These are phyloP conservation scores for Sugiyamaella mastotermitis DNA, from an alignment of 805 yeast species.

Conservation along the genomic window DNA sequence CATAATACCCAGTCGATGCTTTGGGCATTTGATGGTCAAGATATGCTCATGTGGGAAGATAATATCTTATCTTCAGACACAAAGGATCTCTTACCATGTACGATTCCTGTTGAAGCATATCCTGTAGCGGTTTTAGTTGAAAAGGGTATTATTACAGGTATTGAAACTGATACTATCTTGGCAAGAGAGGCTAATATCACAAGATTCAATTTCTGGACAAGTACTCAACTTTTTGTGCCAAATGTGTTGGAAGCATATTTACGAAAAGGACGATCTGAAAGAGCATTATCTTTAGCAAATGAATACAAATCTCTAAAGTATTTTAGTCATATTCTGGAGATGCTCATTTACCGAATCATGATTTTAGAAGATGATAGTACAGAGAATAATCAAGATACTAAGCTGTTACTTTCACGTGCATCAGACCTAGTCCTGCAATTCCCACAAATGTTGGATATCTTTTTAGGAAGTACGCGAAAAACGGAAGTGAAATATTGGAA, in stretches of 20 bases:
- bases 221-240: constrained; percentile 31
- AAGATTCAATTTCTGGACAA: constrained; percentile 26
- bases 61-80: constrained; percentile 63
- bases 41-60: constrained; percentile 24
- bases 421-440: constrained; percentile 29
- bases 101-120: constrained; percentile 38
- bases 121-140: constrained; percentile 43
- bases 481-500: constrained; percentile 53
- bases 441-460: constrained; percentile 32
- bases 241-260: constrained; percentile 28
- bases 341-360: constrained; percentile 32
- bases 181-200: constrained; percentile 30
- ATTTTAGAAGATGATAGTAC: constrained; percentile 18
- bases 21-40: constrained; percentile 38
- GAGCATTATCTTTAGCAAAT: constrained; percentile 24
- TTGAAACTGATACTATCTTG: constrained; percentile 40
- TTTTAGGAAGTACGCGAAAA: constrained; percentile 48
- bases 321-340: constrained; percentile 37
- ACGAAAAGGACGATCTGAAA: constrained; percentile 12
- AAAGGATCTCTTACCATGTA: constrained; percentile 50
- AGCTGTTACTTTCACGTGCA: constrained; percentile 18
- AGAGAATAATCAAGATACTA: constrained; percentile 5
- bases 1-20: constrained; percentile 24
- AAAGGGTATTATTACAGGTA: constrained; percentile 44
- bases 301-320: constrained; percentile 31